Percentiles rank a stretch among this genome's conserved stretches.
Conservation (phyloP, 2,329 filamentous ascomycete species). For the Leptographium radiaticola region DNA sequence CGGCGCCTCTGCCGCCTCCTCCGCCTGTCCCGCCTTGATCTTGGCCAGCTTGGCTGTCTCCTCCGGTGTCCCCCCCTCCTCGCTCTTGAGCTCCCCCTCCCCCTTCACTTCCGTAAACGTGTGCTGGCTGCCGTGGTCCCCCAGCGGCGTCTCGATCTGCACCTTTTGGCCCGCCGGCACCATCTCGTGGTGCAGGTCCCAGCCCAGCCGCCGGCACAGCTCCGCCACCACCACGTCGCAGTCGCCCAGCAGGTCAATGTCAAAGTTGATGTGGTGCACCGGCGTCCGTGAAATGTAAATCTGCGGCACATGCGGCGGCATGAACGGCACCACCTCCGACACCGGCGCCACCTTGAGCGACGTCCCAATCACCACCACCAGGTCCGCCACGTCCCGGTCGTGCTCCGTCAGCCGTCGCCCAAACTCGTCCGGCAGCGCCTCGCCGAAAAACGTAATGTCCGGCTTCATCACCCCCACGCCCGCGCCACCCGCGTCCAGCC, state of each 20-base stretch:
- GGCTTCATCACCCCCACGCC: constrained; percentile 81
- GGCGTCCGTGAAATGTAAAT: constrained; percentile 81
- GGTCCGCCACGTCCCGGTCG: constrained; percentile 68
- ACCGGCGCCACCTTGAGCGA: constrained; percentile 93
- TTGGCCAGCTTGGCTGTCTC: background rate
- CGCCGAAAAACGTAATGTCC: constrained; percentile 96
- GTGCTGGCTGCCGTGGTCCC: constrained; percentile 27
- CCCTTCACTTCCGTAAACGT: constrained; percentile 20
- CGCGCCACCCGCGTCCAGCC: constrained; percentile 35
- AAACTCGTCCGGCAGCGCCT: constrained; percentile 75
- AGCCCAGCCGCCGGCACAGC: constrained; percentile 68
- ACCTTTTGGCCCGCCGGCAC: constrained; percentile 54
- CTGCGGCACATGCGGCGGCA: constrained; percentile 72
- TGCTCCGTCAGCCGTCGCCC: constrained; percentile 66
- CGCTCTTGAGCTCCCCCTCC: background rate
- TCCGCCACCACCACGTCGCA: constrained; percentile 86
- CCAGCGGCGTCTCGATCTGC: constrained; percentile 37
- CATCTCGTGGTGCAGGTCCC: constrained; percentile 75
- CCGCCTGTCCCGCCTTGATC: background rate
- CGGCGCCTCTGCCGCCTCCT: background rate
- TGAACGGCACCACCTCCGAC: constrained; percentile 72
- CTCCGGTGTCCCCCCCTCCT: no score
- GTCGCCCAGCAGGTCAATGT: constrained; percentile 90
- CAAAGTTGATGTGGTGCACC: constrained; percentile 83
- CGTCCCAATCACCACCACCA: constrained; percentile 92